Evolutionary conservation across 2,329 filamentous ascomycete species (phyloP).

Genomic region (Hypoxylon sp.): DNA sequence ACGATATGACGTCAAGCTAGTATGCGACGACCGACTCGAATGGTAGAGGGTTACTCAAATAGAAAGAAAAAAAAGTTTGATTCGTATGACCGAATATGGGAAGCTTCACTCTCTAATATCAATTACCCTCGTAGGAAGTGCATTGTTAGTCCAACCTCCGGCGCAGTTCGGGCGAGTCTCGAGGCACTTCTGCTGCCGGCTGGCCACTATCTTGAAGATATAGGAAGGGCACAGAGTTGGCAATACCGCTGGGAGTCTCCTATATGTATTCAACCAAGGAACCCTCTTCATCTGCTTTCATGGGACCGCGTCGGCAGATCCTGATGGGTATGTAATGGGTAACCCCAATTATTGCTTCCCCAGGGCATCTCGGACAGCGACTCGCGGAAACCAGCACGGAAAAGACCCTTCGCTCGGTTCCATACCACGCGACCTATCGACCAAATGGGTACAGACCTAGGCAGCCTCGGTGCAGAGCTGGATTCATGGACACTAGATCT

Average conservation of each 20-base stretch:
- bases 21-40: conserved; percentile 72
- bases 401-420: conserved; percentile 35
- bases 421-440: conserved; percentile 5
- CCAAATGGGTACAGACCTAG: conserved; percentile 41
- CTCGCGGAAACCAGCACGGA: conserved; percentile 39
- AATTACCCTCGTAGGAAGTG: conserved; percentile 37
- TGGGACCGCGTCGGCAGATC: conserved; percentile 19
- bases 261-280: conserved; percentile 23
- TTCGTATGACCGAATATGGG: conserved; percentile 23
- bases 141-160: not conserved
- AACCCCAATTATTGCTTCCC: conserved; percentile 29
- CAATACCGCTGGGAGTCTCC: conserved; percentile 7
- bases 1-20: conserved; percentile 66
- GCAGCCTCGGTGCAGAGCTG: conserved; percentile 32
- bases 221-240: conserved; percentile 1
- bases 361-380: conserved; percentile 25
- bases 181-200: conserved; percentile 21
- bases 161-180: conserved; percentile 18
- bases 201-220: conserved; percentile 11
- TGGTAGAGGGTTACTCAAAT: conserved; percentile 52
- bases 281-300: conserved; percentile 17
- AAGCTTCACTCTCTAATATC: conserved; percentile 26
- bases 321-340: conserved; percentile 38
- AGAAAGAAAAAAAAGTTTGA: conserved; percentile 21
- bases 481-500: conserved; percentile 24